Base-by-base conservation (phyloP, 495 filamentous ascomycete species). In the Cercophora newfieldiana region DNA sequence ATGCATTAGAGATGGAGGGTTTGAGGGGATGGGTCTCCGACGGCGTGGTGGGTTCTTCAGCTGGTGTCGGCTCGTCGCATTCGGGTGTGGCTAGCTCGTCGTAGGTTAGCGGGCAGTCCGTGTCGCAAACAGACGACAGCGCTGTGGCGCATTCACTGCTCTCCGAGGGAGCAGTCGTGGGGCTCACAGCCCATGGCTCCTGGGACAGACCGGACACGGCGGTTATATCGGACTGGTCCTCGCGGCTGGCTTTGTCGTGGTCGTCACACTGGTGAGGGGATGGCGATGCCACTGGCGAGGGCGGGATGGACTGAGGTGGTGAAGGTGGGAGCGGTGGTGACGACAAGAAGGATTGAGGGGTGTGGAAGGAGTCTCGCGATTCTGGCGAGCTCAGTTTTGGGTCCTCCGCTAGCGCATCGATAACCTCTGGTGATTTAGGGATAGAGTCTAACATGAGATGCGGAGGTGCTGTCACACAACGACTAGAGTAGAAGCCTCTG, bases 291-390 rank as follows among this genome's bases (percentile, higher is more conserved):
- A 71, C 65, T 26, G 81, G 79, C 25, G 81, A 82, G 12, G 73
- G 71, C 2, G 77, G 76, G 7, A 74, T 72, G 5, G 80, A 78
- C 44, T 78, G 72, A 14, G 83, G 75, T 44, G 83, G 80, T 21
- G 86, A 85, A 18, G 82, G 78, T 59, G 81, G 74, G 21, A 82
- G 71, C 26, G 83, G 77, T 16, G 79, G 78, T n/a, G 82, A 81
- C n/a, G 28, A 18, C 54, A 82, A 81, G 69, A 86, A 84, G 3
- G 90, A 91, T 28, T 80, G 76, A 12, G 81, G 78, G 64, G 84
- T 89, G 54, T 87, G 88, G 50, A 88, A 79, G 10, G 78, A 77
- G 49, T 79, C 73, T 61, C 67, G 68, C 7, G 78, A 79, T 60
- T 70, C 73, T 51, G 74, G 69, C 29, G 79, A 76, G 44, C 73